These are phyloP conservation scores for Suillus bovinus DNA, from an alignment of 768 basidiomycete species.

Conservation along the genomic window DNA sequence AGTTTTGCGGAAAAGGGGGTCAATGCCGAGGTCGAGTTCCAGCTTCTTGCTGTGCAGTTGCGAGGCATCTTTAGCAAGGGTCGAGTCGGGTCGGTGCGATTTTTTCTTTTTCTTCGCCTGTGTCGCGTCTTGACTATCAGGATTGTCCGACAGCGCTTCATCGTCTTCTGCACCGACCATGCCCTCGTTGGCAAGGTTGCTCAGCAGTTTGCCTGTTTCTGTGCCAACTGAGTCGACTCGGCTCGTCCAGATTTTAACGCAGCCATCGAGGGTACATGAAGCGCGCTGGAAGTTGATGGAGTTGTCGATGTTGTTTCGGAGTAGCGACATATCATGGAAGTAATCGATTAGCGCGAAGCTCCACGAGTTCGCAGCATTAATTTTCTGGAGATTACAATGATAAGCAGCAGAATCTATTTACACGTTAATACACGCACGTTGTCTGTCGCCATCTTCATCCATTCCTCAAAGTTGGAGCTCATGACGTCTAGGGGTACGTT, in stretches of 20 bases:
- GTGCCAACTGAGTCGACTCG: conserved; percentile 96
- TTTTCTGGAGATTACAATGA: conserved; percentile 69
- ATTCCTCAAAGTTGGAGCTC: conserved; percentile 94
- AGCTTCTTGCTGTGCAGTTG: conserved; percentile 89
- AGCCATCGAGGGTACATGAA: conserved; percentile 95
- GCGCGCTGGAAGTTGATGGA: conserved; percentile 99
- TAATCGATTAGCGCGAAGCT: conserved; percentile 98
- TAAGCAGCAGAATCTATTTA: conserved; percentile 5
- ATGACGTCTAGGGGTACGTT: conserved; percentile 79
- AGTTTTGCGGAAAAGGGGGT: conserved; percentile 97
- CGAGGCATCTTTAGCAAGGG: conserved; percentile 83
- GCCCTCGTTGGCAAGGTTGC: conserved; percentile 76
- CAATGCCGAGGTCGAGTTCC: conserved; percentile 94
- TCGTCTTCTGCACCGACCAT: conserved; percentile 58
- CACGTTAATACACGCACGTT: conserved; percentile 62
- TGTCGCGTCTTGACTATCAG: conserved; percentile 65
- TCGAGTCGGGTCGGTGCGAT: conserved; percentile 70
- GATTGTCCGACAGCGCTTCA: conserved; percentile 56
- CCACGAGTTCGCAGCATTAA: conserved; percentile 97
- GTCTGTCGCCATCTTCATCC: conserved; percentile 99
- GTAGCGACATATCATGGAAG: conserved; percentile 95
- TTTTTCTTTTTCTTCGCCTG: conserved; percentile 63
- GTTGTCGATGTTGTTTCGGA: conserved; percentile 91
- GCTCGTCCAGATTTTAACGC: conserved; percentile 99
- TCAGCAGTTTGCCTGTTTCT: conserved; percentile 93